These are phyloP conservation scores for Puccinellia tenuiflora DNA, from an alignment of 176 grass and related monocot genomes.

Conservation along the genomic window DNA sequence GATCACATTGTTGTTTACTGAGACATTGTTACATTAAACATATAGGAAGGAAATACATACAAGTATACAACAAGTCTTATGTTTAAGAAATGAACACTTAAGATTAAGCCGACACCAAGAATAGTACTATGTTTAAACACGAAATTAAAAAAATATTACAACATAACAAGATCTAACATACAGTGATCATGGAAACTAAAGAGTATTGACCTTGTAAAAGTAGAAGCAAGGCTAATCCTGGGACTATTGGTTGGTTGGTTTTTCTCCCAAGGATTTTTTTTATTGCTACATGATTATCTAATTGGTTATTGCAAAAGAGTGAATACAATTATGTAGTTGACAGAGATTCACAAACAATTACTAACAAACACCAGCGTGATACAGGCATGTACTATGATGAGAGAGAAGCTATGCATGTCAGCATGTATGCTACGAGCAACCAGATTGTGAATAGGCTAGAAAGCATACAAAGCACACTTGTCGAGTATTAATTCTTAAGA, in stretches of 20 bases:
- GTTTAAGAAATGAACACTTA: constrained; percentile 6
- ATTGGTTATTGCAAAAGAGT: neutral
- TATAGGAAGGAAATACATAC: constrained; percentile 21
- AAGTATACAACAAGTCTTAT: constrained; percentile 8
- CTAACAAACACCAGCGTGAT: neutral
- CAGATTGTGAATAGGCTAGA: neutral
- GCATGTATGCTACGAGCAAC: neutral
- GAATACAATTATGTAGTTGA: neutral
- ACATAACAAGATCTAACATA: neutral
- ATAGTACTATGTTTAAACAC: neutral
- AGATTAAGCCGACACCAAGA: constrained; percentile 5
- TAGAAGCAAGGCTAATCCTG: neutral
- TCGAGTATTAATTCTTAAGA: neutral
- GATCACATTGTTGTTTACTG: neutral
- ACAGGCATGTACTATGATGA: neutral
- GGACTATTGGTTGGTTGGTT: neutral
- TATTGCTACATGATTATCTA: neutral
- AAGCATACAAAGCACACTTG: neutral
- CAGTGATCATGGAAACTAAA: constrained; percentile 6
- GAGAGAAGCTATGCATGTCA: constrained; percentile 20
- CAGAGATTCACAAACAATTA: neutral
- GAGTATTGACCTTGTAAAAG: neutral
- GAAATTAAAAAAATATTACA: neutral
- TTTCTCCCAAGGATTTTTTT: neutral
- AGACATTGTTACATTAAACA: neutral